A percentile compares a stretch with the other conserved stretches of the same genome.
Conservation (phyloP, 1,139 yeast species). For the Hansenula sp. region DNA sequence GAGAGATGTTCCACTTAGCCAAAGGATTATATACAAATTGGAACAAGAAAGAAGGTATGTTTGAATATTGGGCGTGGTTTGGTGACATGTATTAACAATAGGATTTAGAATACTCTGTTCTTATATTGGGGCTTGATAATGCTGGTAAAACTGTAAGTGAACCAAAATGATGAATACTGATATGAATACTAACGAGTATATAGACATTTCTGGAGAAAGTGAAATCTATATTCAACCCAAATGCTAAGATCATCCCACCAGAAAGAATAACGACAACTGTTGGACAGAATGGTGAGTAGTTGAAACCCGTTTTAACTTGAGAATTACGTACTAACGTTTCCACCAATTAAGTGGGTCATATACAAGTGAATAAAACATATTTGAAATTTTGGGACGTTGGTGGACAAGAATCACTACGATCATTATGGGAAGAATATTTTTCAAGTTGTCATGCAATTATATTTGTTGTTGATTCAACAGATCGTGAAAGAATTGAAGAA, state of each 20-base stretch:
- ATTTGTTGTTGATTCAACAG: slow-evolving; percentile 90
- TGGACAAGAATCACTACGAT: slow-evolving; percentile 79
- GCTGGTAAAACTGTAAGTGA: slow-evolving; percentile 76
- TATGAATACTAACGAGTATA: background rate
- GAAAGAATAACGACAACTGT: slow-evolving; percentile 63
- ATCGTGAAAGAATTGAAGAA: slow-evolving; percentile 76
- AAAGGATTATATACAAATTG: slow-evolving; percentile 54
- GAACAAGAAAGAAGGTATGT: slow-evolving; percentile 49
- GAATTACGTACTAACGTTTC: no score
- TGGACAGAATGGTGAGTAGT: slow-evolving; percentile 60
- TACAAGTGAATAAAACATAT: slow-evolving; percentile 48
- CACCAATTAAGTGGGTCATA: slow-evolving; percentile 49
- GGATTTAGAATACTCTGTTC: slow-evolving; percentile 55
- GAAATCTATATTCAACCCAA: slow-evolving; percentile 46
- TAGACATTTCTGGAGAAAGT: slow-evolving; percentile 62
- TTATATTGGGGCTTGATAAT: slow-evolving; percentile 88
- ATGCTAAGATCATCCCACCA: slow-evolving; percentile 37
- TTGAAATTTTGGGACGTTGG: slow-evolving; percentile 95
- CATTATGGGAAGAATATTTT: slow-evolving; percentile 87
- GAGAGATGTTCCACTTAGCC: slow-evolving; percentile 64
- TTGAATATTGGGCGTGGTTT: no score
- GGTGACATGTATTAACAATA: no score
- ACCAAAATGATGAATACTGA: background rate
- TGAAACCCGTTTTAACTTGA: no score
- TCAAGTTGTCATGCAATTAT: slow-evolving; percentile 86